Evolutionary conservation across 2,329 filamentous ascomycete genomes (phyloP), one percentile per base, ranked within the genome.

Genomic region (Stemphylium beticola): DNA sequence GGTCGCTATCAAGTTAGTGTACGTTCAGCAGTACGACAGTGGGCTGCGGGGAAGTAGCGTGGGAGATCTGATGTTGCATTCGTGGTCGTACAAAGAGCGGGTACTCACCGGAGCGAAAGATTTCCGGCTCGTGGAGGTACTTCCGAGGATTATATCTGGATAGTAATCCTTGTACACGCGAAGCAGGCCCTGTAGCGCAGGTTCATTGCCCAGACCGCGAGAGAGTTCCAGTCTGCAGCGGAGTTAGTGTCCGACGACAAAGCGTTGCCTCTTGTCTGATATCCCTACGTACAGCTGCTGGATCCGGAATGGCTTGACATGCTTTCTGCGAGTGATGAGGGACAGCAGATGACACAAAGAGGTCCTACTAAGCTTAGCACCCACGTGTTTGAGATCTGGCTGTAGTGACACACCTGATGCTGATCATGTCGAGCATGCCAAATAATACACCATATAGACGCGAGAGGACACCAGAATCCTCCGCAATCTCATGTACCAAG

Each of bases 81-180:
- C 40, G 42, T 53, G 36, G 58, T 65, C 31, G 52, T 49, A 65
- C 59, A 29, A 51, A 26, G 58, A 39, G 50, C 49, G 79, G 56
- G 29, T 45, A 71, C 74, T 65, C 49, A 77, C 74, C 34, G 71
- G 71, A 60, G 74, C 68, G 50, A 75, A 73, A 17, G 75, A 76
- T 31, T 72, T 69, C 39, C 72, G 69, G 64, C 63, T 75, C 34
- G 66, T 71, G 26, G 85, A 83, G 4, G 84, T 80, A 60, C 89
- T 88, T 18, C 88, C 90, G 12, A 93, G 83, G 55, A 96, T 91
- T 49, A 96, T 91, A 71, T 96, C 91, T 0, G 92, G 91, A 67
- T 93, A 96, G 74, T 93, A 96, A 71, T 93, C 91, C 71, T 95
- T 95, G 78, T 88, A 96, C n/a, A 93, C 86, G 50, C 89, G 85